phyloP scores from a whole-genome alignment of 257 asterid genomes.

The Nicotiana obtusifolia region DNA sequence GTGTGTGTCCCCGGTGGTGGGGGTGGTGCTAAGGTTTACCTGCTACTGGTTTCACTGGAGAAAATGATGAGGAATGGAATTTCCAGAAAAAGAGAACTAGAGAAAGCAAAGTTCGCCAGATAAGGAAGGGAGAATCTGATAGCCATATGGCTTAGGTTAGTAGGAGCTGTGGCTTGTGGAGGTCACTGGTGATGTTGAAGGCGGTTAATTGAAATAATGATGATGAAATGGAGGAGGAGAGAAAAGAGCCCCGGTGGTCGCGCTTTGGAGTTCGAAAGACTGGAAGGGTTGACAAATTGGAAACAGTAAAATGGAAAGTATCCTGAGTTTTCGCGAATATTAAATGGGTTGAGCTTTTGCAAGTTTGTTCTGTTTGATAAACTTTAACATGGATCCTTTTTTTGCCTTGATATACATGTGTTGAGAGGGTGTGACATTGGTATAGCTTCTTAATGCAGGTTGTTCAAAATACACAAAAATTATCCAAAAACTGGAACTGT shows the following conservation, averaged over 20 bases:
- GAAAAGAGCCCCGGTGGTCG: not conserved
- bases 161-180: not conserved
- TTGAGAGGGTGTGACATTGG: not conserved
- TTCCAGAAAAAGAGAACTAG: not conserved
- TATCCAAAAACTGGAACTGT: not conserved
- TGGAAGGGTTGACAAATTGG: not conserved
- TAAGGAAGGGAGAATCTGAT: not conserved
- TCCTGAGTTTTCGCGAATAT: not conserved
- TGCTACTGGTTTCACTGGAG: not conserved
- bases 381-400: not conserved
- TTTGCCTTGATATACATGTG: not conserved
- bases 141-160: not conserved
- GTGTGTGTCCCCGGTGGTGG: not conserved
- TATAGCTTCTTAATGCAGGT: not conserved
- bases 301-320: not conserved
- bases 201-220: too few species aligned
- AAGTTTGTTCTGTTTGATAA: not conserved
- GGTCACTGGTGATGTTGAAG: too few species aligned
- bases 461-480: too few species aligned
- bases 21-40: not conserved
- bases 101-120: not conserved
- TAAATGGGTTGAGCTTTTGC: not conserved
- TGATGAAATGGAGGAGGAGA: too few species aligned
- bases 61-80: not conserved
- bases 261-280: not conserved